These are phyloP conservation scores for Persicaria tinctoria DNA, from an alignment of 148 eudicot genomes.

Conservation along the genomic window DNA sequence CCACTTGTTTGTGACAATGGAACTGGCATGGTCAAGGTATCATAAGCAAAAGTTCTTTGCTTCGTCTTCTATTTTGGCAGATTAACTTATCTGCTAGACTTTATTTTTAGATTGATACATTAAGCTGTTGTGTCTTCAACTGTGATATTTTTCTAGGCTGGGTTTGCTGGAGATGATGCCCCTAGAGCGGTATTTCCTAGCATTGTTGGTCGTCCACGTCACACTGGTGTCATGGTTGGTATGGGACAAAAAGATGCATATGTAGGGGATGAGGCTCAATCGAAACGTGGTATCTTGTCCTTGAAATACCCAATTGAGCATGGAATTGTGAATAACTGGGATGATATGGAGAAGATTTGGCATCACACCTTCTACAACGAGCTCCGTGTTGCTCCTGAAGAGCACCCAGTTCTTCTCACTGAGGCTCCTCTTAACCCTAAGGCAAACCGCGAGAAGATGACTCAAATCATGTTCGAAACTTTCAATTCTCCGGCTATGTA, in stretches of 20 bases:
- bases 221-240: slow-evolving; percentile 25
- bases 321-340: slow-evolving; percentile 14
- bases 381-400: slow-evolving; percentile 21
- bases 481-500: slow-evolving; percentile 14
- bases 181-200: slow-evolving; percentile 30
- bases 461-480: slow-evolving; percentile 22
- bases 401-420: slow-evolving; percentile 19
- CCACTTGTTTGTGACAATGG: slow-evolving; percentile 17
- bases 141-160: slow-evolving; percentile 18
- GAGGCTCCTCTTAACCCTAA: slow-evolving; percentile 23
- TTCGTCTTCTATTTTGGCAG: background rate
- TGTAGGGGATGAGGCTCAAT: slow-evolving; percentile 17
- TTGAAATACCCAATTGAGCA: slow-evolving; percentile 16
- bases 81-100: background rate
- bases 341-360: slow-evolving; percentile 16
- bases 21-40: slow-evolving; percentile 17
- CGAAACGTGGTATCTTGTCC: slow-evolving; percentile 14
- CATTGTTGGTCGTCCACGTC: slow-evolving; percentile 29
- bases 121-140: background rate
- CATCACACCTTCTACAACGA: slow-evolving; percentile 18
- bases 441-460: slow-evolving; percentile 34
- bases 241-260: slow-evolving; percentile 21
- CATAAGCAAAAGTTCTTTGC: background rate
- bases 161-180: slow-evolving; percentile 29
- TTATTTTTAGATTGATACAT: background rate